Evolutionary conservation across 495 filamentous ascomycete species (phyloP), one percentile per base, ranked within the genome.

Genomic region (Penicillium roqueforti): DNA sequence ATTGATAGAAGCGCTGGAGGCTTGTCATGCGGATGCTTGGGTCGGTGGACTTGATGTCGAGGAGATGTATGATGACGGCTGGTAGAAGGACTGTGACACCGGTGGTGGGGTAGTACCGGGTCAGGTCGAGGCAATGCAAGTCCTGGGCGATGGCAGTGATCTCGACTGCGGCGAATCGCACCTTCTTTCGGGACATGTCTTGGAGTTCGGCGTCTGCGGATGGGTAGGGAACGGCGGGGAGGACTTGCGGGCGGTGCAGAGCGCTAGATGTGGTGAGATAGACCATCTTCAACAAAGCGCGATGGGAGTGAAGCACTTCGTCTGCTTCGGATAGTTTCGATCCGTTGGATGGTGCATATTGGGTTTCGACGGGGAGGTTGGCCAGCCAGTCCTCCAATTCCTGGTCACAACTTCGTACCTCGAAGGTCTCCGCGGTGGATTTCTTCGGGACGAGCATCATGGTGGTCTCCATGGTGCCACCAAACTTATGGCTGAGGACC

Each of bases 381-480:
- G 80, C 74, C 47, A 81, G 70, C 91, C 91, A 96, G 41, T 80
- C 74, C 58, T 82, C 78, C 55, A 96, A 71, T 66, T 89, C 83
- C 52, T 78, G 71, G 58, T 95, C 88, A 57, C 89, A 91, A 25
- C 68, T 69, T 52, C 81, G 80, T 39, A 95, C 88, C 56, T 85
- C 82, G 47, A 86, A 82, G 13, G 86, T 81, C 53, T 89, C 88
- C 14, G 87, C 83, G 8, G 88, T 81, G 46, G 85, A 84, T 68
- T 92, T 95, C 68, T 89, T 89, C 3, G 91, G 90, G 7, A 93
- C 81, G 25, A 95, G 76, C 89, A 96, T 92, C 83, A 92, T 89
- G 18, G 87, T 93, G 10, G 87, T 90, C 54, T 83, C 79, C 28
- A 87, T 89, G 13, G 78, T 88, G 34, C 86, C 85, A 34, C 85